Evolutionary conservation across 192 early-diverging fungal genomes (phyloP).

Genomic region (Rhizophagus sp.): DNA sequence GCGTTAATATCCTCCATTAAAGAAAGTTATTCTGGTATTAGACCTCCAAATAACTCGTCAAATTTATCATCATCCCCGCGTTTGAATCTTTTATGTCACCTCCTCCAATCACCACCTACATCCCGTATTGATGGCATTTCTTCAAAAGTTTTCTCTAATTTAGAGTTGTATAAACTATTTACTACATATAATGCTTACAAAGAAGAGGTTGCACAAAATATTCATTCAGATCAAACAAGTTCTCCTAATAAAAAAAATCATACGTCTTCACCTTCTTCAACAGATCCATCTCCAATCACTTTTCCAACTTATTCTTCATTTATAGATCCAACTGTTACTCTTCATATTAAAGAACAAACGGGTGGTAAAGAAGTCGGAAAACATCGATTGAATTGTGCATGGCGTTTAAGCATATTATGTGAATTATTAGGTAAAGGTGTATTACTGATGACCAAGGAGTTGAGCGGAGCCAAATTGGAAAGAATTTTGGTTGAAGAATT

Average conservation of each 20-base stretch:
- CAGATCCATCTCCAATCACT: slow-evolving; percentile 6
- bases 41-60: background rate
- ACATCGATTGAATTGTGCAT: slow-evolving; percentile 30
- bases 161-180: slow-evolving; percentile 31
- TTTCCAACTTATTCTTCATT: slow-evolving; percentile 32
- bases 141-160: slow-evolving; percentile 34
- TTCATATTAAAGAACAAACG: slow-evolving; percentile 31
- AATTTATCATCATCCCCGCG: slow-evolving; percentile 13
- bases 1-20: slow-evolving; percentile 20
- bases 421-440: slow-evolving; percentile 43
- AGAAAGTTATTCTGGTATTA: slow-evolving; percentile 18
- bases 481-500: slow-evolving; percentile 33
- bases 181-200: slow-evolving; percentile 32
- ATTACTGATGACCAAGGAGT: slow-evolving; percentile 48
- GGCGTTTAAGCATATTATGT: slow-evolving; percentile 28
- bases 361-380: slow-evolving; percentile 30
- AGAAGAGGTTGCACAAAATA: slow-evolving; percentile 23
- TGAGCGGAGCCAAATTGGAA: slow-evolving; percentile 43
- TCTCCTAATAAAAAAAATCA: slow-evolving; percentile 16
- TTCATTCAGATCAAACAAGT: slow-evolving; percentile 1
- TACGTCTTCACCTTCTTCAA: background rate
- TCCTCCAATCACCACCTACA: slow-evolving; percentile 31
- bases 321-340: slow-evolving; percentile 30
- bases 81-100: slow-evolving; percentile 29
- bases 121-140: slow-evolving; percentile 33